Evolutionary conservation across 768 basidiomycete species (phyloP).

Genomic region (Tylopilus balloui): DNA sequence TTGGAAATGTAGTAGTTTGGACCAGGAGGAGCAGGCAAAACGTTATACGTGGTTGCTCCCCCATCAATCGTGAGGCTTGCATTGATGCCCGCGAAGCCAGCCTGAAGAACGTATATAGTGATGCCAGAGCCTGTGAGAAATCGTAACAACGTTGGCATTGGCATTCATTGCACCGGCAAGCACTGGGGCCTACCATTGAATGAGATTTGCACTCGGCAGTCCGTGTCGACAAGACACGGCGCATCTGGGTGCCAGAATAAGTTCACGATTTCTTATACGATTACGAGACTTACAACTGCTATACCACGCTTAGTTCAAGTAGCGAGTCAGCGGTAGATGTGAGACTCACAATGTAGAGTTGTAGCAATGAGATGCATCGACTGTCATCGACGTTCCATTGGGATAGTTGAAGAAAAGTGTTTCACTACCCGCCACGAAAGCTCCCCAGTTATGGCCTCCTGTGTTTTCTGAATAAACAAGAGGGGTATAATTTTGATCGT

Average conservation of each 20-base stretch:
- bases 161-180: not conserved
- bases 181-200: conserved; percentile 6
- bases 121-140: conserved; percentile 15
- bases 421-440: conserved; percentile 8
- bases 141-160: not conserved
- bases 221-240: conserved; percentile 4
- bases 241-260: conserved; percentile 6
- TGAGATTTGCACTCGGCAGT: conserved; percentile 15
- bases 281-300: conserved; percentile 9
- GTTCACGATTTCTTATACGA: not conserved
- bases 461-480: conserved; percentile 12
- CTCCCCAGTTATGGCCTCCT: conserved; percentile 10
- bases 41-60: conserved; percentile 3
- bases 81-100: conserved; percentile 15
- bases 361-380: conserved; percentile 15
- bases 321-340: not conserved
- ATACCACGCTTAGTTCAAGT: not conserved
- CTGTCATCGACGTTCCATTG: conserved; percentile 12
- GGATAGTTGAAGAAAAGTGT: conserved; percentile 4
- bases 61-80: conserved; percentile 15
- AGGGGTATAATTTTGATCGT: conserved; percentile 15
- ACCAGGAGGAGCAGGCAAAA: conserved; percentile 11
- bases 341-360: conserved; percentile 16
- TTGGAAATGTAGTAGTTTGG: conserved; percentile 10
- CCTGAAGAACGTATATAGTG: conserved; percentile 17